Conservation (phyloP, 129 eudicot genomes). For the Lactuca sativa region DNA sequence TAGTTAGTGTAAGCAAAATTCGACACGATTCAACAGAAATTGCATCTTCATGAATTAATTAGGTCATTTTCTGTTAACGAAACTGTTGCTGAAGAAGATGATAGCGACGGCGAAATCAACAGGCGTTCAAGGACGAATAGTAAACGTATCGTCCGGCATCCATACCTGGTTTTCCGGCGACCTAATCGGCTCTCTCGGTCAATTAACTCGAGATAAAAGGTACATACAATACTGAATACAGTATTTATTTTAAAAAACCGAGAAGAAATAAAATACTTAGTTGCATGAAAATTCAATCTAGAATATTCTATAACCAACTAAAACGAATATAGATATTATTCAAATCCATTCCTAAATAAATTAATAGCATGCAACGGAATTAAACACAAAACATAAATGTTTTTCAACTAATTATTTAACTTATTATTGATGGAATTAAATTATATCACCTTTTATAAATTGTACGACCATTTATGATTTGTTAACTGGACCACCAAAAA, state of each 20-base stretch:
- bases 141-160: slow-evolving; percentile 84
- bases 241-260: background rate
- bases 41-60: slow-evolving; percentile 5
- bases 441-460: background rate
- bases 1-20: background rate
- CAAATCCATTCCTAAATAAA: background rate
- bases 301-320: slow-evolving; percentile 6
- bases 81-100: slow-evolving; percentile 74
- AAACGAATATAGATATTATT: background rate
- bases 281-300: slow-evolving; percentile 13
- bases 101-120: slow-evolving; percentile 56
- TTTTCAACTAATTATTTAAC: background rate
- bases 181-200: slow-evolving; percentile 52
- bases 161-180: slow-evolving; percentile 95
- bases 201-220: slow-evolving; percentile 69
- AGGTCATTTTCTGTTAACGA: slow-evolving; percentile 93
- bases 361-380: background rate
- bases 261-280: background rate
- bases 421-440: slow-evolving; percentile 22
- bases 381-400: background rate
- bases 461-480: background rate
- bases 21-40: background rate
- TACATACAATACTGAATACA: slow-evolving; percentile 1
- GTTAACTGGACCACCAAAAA: slow-evolving; percentile 16
- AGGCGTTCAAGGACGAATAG: slow-evolving; percentile 84